Percentiles rank a stretch among this genome's conserved stretches.
phyloP scores from a whole-genome alignment of 192 early-diverging fungal species.

The Lunasporangiospora selenospora region DNA sequence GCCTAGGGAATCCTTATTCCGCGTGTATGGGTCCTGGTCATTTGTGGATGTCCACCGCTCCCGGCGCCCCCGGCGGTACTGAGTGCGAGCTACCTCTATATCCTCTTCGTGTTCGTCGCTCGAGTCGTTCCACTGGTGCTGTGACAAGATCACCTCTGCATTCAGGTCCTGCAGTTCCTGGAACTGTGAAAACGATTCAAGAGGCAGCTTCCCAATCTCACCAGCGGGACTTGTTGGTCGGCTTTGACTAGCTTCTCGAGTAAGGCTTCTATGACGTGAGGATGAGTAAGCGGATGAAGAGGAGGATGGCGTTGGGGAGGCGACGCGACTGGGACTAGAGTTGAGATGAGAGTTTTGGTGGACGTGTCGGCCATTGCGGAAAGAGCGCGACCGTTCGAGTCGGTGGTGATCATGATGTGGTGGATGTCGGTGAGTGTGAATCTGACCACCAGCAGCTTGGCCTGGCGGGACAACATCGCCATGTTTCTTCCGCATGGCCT shows the following conservation, averaged over 20 bases:
- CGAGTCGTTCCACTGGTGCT: constrained; percentile 24
- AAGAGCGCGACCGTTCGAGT: constrained; percentile 18
- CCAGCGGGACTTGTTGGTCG: constrained; percentile 27
- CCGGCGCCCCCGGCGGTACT: too few species aligned
- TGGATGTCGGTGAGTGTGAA: constrained; percentile 27
- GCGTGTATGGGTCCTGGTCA: not conserved
- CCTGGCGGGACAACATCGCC: constrained; percentile 43
- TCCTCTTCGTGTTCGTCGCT: constrained; percentile 15
- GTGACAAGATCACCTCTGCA: constrained; percentile 25
- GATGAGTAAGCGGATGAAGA: constrained; percentile 13
- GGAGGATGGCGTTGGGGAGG: constrained; percentile 14
- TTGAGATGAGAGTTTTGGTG: not conserved
- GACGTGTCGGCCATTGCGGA: not conserved
- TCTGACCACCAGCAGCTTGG: constrained; percentile 18
- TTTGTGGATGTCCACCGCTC: not conserved
- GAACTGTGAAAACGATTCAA: constrained; percentile 6
- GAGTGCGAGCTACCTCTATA: not conserved
- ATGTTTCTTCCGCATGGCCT: constrained; percentile 38
- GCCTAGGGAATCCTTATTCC: not conserved
- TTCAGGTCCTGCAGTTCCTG: constrained; percentile 19
- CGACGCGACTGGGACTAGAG: constrained; percentile 17
- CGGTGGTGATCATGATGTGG: constrained; percentile 27
- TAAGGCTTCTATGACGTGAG: constrained; percentile 4
- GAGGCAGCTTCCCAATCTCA: constrained; percentile 1
- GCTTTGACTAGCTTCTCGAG: not conserved